Evolutionary conservation across 352 stramenopile species (phyloP).

Genomic region (Phytophthora europaea): DNA sequence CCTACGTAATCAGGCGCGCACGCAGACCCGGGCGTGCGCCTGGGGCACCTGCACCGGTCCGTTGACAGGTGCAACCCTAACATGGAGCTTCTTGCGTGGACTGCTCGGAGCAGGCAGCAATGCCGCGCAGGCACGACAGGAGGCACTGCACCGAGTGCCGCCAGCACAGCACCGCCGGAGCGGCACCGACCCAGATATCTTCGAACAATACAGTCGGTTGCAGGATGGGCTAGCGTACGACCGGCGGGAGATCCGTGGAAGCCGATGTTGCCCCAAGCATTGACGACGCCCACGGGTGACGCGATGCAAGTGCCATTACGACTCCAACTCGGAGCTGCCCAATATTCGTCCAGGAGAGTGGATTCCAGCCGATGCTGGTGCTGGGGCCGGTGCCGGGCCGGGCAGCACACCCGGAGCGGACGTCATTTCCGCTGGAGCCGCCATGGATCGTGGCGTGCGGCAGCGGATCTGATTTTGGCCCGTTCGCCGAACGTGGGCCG

Average conservation of each 20-base stretch:
- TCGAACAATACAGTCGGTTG: constrained; percentile 42
- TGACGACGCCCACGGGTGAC: constrained; percentile 3
- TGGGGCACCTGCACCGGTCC: constrained; percentile 15
- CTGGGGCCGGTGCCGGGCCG: too few species aligned
- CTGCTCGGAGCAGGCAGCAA: not conserved
- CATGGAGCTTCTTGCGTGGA: constrained; percentile 25
- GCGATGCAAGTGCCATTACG: not conserved
- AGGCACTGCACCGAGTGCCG: not conserved
- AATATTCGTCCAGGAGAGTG: constrained; percentile 5
- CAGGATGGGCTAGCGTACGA: constrained; percentile 10
- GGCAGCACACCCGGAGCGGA: not conserved
- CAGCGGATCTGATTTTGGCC: not conserved
- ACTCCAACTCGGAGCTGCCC: not conserved
- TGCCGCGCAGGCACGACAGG: not conserved
- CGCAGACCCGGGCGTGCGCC: constrained; percentile 21
- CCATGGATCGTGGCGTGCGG: not conserved
- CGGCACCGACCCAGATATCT: constrained; percentile 15
- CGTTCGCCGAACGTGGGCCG: not conserved
- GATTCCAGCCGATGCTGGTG: constrained; percentile 3
- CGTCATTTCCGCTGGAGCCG: not conserved
- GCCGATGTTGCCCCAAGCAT: not conserved
- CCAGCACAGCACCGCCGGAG: not conserved
- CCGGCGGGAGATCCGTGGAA: constrained; percentile 8
- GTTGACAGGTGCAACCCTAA: constrained; percentile 22
- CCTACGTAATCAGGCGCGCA: constrained; percentile 30